Conservation (phyloP, 352 stramenopile species). For the Globisporangium nagaii region DNA sequence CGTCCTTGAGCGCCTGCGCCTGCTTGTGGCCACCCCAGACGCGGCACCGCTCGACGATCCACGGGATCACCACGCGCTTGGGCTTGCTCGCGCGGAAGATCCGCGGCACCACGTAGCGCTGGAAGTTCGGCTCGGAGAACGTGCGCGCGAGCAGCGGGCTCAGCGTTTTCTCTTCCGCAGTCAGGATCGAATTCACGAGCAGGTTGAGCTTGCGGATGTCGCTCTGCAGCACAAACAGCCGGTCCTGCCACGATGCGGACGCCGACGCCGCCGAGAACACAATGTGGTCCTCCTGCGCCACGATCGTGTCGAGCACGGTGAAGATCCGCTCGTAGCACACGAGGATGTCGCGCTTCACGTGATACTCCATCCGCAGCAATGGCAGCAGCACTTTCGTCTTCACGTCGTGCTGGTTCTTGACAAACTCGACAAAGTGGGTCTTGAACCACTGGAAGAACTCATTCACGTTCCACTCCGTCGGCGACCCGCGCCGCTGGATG, state of each 20-base stretch:
- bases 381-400: conserved; percentile 64
- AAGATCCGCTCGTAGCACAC: conserved; percentile 62
- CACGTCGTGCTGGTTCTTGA: conserved; percentile 63
- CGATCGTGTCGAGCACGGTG: conserved; percentile 50
- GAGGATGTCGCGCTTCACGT: conserved; percentile 58
- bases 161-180: conserved; percentile 58
- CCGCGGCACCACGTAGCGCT: conserved; percentile 69
- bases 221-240: conserved; percentile 43
- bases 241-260: conserved; percentile 35
- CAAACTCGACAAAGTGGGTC: conserved; percentile 73
- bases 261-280: conserved; percentile 41
- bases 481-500: conserved; percentile 34
- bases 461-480: conserved; percentile 43
- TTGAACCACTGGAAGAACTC: conserved; percentile 84
- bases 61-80: conserved; percentile 69
- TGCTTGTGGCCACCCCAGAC: conserved; percentile 61
- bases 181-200: conserved; percentile 57
- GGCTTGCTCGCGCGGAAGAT: conserved; percentile 59
- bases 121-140: conserved; percentile 69
- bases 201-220: conserved; percentile 74
- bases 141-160: conserved; percentile 52
- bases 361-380: conserved; percentile 52
- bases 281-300: conserved; percentile 47
- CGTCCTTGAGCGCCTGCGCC: conserved; percentile 58
- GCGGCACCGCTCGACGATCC: conserved; percentile 74